Base-by-base conservation (phyloP, 78 protist species). In the Dictyostelium brefeldianum region DNA sequence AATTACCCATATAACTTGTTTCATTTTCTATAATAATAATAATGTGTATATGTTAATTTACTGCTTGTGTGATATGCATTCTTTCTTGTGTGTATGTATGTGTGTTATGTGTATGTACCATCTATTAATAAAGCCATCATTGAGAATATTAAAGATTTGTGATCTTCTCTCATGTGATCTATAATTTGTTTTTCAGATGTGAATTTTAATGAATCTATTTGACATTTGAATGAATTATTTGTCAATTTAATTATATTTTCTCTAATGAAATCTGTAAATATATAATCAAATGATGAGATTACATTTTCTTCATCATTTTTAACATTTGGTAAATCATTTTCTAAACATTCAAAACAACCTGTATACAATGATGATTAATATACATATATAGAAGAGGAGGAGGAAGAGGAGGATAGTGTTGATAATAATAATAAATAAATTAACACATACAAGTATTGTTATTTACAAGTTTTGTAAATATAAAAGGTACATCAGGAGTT, bases 231-330 rank as follows among this genome's bases (percentile, higher is more conserved):
- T n/a, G 78, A 27, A 47, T 70, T 70, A 64, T 78, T 87, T 47
- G 84, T 20, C 14, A 87, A 31, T 25, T 62, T 75, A 5, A 69
- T 8, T 14, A 78, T 77, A 77, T 87, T 87, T 67, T 87, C 93
- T 59, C 84, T 22, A 50, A 77, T 47, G 27, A 87, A 87, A 51
- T 87, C 93, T 48, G 93, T 87, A 77, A 87, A 64, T 47, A 87
- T 87, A 51, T 87, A 87, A 77, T 87, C 93, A 31, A 87, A 87
- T 77, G 93, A 51, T 51, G 81, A 50, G 10, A 74, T 77, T 9
- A 87, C 93, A 77, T 87, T 50, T 5, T 56, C 47, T 43, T 87
- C 93, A 46, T 87, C 79, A 87, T 87, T 87, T 71, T 77, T 87
- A 8, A 87, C 70, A 20, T 75, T 64, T 22, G 93, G 93, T 64